Evolutionary conservation across 129 eudicot genomes (phyloP), one percentile per base, ranked within the genome.

Genomic region (Mikania micrantha): DNA sequence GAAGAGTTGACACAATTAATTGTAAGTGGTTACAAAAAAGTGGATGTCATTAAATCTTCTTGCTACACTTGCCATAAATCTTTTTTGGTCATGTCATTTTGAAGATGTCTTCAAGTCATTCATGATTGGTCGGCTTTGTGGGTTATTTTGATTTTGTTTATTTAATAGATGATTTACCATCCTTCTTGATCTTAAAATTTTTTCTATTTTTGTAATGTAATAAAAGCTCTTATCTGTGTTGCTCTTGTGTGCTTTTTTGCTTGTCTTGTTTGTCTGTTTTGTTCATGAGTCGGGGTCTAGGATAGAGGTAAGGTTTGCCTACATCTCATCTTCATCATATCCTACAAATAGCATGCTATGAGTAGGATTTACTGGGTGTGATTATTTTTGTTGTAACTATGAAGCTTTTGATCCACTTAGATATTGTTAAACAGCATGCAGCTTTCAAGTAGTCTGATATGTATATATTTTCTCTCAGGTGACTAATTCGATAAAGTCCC

Each of bases 1-100:
- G 99, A 89, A 72, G 99, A 89, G 41, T 70, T 89, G 81, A 81
- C 93, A 13, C 80, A 74, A 83, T 56, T 75, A 67, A 62, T 89
- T 90, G 99, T 94, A 82, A 84, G 95, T 69, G 4, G 36, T 54
- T n/a, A 77, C 31, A 66, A 58, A 61, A 15, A 39, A 10, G 7
- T 49, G n/a, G 17, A 25, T 63, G 24, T 60, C 29, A 19, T 49
- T 41, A 68, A 35, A 22, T 34, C 7, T 52, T 52, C 31, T 52
- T 52, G 29, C 16, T 52, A 21, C 31, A 22, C 29, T 52, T 21
- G 22, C n/a, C n/a, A 52, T 25, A 21, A 7, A 21, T 22, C 29
- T 3, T 31, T 24, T 8, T 52, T 52, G 32, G 22, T 52, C 24
- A 47, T 32, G 36, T 32, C 6, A 3, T 16, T 47, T 47, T 9